Conservation (phyloP, 2,329 filamentous ascomycete genomes). For the Ceratocystis diversiconidia region DNA sequence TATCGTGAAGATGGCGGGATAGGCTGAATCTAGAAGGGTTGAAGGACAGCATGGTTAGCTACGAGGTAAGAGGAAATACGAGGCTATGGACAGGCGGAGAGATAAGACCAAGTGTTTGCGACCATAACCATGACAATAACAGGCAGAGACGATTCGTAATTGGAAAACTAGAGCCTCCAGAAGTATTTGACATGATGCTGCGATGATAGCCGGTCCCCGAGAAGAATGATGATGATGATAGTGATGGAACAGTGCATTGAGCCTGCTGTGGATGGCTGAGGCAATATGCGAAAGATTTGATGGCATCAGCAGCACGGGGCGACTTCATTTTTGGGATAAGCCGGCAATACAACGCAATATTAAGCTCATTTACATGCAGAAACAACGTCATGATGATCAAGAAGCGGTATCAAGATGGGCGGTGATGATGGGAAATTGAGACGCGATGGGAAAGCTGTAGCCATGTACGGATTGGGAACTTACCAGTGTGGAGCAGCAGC, state of each 20-base stretch:
- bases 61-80: neutral
- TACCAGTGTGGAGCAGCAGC: constrained; percentile 6
- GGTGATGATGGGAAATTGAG: constrained; percentile 13
- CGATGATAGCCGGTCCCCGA: constrained; percentile 9
- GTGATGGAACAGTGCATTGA: neutral
- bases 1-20: neutral
- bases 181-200: constrained; percentile 6
- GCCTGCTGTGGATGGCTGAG: neutral
- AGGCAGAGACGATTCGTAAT: neutral
- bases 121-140: constrained; percentile 3
- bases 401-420: constrained; percentile 7
- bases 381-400: constrained; percentile 14
- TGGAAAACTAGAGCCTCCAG: neutral
- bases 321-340: constrained; percentile 2
- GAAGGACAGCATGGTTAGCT: constrained; percentile 11
- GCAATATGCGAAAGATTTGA: neutral
- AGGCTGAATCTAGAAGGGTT: neutral
- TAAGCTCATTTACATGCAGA: neutral
- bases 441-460: constrained; percentile 16
- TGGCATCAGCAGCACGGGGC: constrained; percentile 8
- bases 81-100: neutral
- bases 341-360: neutral
- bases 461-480: constrained; percentile 5
- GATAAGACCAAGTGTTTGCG: constrained; percentile 10
- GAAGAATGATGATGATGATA: constrained; percentile 1